Conservation (phyloP, 2,329 filamentous ascomycete species). For the Helotiales sp. region DNA sequence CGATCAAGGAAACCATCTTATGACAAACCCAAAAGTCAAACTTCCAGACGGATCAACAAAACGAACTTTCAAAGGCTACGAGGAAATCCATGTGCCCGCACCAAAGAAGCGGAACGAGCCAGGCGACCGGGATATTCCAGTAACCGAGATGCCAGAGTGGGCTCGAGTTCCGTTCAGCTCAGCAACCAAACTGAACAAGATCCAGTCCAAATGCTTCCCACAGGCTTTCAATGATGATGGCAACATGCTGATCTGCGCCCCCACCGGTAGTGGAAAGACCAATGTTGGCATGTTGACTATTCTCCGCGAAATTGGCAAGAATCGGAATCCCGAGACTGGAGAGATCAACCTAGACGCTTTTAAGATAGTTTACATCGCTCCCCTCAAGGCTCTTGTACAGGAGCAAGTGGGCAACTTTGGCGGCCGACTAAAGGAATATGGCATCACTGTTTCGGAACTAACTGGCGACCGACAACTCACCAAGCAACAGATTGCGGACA, state of each 20-base stretch:
- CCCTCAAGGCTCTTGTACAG: conserved; percentile 92
- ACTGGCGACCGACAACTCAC: conserved; percentile 98
- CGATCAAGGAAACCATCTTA: conserved; percentile 96
- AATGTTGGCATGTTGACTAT: conserved; percentile 99
- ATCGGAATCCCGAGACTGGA: conserved; percentile 86
- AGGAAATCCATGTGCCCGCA: conserved; percentile 95
- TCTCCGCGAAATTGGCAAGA: conserved; percentile 93
- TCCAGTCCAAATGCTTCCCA: conserved; percentile 92
- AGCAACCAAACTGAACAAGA: conserved; percentile 87
- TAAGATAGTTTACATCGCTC: conserved; percentile 98
- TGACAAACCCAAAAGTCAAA: conserved; percentile 98
- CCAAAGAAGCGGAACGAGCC: conserved; percentile 87
- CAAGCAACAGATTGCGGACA: conserved; percentile 97
- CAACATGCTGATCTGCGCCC: conserved; percentile 97
- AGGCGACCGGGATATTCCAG: conserved; percentile 79
- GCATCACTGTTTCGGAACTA: conserved; percentile 91
- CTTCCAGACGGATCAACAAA: conserved; percentile 95
- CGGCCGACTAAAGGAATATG: conserved; percentile 85
- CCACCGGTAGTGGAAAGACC: conserved; percentile 96
- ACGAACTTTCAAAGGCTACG: conserved; percentile 94
- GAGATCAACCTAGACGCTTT: conserved; percentile 95
- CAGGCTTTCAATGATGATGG: conserved; percentile 92
- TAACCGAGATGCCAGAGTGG: conserved; percentile 92
- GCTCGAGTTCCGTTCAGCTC: conserved; percentile 83
- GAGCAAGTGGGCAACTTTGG: conserved; percentile 99